These are phyloP conservation scores for Limnanthes douglasii DNA, from an alignment of 345 rosid genomes.

Conservation along the genomic window DNA sequence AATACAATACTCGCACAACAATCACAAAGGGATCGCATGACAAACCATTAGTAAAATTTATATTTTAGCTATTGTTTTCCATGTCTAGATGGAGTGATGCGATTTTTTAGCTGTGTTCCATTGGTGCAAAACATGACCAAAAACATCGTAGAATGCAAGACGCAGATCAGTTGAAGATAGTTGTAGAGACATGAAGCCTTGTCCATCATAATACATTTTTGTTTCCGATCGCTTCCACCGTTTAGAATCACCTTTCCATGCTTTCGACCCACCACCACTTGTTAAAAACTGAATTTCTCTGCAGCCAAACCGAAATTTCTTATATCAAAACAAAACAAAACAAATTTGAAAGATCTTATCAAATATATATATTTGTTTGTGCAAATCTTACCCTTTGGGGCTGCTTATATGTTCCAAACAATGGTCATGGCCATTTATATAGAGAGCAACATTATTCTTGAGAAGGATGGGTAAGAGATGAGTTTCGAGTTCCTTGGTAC, in stretches of 20 bases:
- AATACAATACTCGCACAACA: too few relatives aligned
- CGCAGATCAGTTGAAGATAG: slow-evolving; percentile 7
- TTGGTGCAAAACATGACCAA: slow-evolving; percentile 13
- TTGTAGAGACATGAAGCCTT: slow-evolving; percentile 23
- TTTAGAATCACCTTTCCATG: slow-evolving; percentile 24
- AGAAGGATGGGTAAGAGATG: slow-evolving; percentile 38
- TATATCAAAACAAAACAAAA: not conserved
- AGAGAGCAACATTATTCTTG: slow-evolving; percentile 26
- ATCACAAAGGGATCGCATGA: too few relatives aligned
- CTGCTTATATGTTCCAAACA: slow-evolving; percentile 37
- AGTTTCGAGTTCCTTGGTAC: slow-evolving; percentile 29
- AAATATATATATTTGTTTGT: not conserved
- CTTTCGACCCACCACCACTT: slow-evolving; percentile 36
- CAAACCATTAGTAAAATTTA: too few relatives aligned
- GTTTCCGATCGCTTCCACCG: slow-evolving; percentile 8
- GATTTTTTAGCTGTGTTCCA: slow-evolving; percentile 10
- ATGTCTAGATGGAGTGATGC: too few relatives aligned
- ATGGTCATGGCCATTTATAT: slow-evolving; percentile 49
- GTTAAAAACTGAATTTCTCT: slow-evolving; percentile 18
- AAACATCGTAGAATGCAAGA: slow-evolving; percentile 14
- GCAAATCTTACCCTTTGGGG: slow-evolving; percentile 19
- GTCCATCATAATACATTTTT: slow-evolving; percentile 23
- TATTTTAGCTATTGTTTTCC: too few relatives aligned
- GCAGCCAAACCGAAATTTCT: not conserved
- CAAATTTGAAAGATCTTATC: not conserved